These are phyloP conservation scores for Rasamsonia emersonii DNA, from an alignment of 2,329 filamentous ascomycete species.

Conservation along the genomic window DNA sequence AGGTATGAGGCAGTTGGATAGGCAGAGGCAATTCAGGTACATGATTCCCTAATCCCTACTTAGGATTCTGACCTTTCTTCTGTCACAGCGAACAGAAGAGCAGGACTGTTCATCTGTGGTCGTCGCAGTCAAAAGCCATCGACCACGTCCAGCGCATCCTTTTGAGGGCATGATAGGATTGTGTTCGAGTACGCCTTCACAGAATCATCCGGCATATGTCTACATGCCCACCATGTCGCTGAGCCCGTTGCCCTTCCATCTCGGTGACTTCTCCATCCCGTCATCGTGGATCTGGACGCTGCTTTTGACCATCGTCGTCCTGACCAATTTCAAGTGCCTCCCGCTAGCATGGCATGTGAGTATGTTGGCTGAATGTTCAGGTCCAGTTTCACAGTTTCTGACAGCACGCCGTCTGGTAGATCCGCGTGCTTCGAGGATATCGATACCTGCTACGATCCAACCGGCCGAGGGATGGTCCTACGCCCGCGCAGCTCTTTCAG, in stretches of 20 bases:
- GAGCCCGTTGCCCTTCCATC: slow-evolving; percentile 6
- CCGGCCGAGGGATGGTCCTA: slow-evolving; percentile 7
- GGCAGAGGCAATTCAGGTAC: no score
- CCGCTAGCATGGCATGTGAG: slow-evolving; percentile 12
- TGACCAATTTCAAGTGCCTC: slow-evolving; percentile 10
- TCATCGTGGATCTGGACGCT: slow-evolving; percentile 9
- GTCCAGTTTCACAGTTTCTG: background rate
- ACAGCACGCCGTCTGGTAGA: no score
- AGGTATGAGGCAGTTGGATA: no score
- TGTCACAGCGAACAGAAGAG: no score
- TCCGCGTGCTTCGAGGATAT: slow-evolving; percentile 10
- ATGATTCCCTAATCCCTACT: no score
- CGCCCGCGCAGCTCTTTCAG: slow-evolving; percentile 9
- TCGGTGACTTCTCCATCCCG: slow-evolving; percentile 5
- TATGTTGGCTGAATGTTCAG: background rate
- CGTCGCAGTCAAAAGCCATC: no score
- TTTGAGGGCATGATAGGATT: no score
- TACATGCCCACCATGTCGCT: slow-evolving; percentile 4
- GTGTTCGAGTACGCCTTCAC: background rate
- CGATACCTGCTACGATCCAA: slow-evolving; percentile 10
- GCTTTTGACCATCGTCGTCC: slow-evolving; percentile 4
- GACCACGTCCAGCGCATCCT: no score
- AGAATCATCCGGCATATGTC: background rate
- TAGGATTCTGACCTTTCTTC: no score
- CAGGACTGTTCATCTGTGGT: no score